A percentile compares a stretch with the other conserved stretches of the same genome.
These are phyloP conservation scores for Lactifluus pinguis DNA, from an alignment of 768 basidiomycete genomes.

Conservation along the genomic window DNA sequence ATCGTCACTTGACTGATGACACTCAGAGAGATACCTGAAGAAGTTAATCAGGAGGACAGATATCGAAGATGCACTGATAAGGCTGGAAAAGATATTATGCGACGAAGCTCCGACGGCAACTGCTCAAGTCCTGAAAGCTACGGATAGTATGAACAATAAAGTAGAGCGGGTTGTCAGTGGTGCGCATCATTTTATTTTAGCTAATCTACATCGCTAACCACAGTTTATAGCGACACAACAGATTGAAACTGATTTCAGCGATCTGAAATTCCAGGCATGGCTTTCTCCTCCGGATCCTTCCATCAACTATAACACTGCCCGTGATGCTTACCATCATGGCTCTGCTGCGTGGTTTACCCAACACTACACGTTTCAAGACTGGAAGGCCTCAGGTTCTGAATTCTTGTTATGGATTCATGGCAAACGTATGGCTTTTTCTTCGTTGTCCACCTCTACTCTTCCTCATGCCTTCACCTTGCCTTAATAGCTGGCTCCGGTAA, in stretches of 20 bases:
- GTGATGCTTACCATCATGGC: not conserved
- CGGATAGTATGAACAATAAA: not conserved
- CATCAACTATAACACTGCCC: not conserved
- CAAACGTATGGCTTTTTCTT: not conserved
- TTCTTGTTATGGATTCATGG: not conserved
- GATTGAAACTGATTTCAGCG: not conserved
- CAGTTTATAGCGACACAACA: not conserved
- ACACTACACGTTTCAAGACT: not conserved
- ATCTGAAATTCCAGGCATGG: not conserved
- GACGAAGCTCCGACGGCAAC: not conserved
- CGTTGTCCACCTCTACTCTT: not conserved
- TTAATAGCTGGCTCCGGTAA: not conserved
- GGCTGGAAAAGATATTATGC: not conserved
- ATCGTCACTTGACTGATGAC: not conserved
- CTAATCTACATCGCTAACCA: not conserved
- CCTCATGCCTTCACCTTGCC: not conserved
- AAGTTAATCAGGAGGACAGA: not conserved
- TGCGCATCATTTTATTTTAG: not conserved
- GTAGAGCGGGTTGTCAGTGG: not conserved
- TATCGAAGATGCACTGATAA: not conserved
- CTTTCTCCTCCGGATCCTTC: not conserved
- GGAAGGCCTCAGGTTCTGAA: not conserved
- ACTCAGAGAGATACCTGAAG: not conserved
- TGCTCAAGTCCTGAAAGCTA: not conserved
- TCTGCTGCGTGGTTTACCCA: not conserved